Evolutionary conservation across 805 yeast species (phyloP).

Genomic region (Yamadazyma scolyti): DNA sequence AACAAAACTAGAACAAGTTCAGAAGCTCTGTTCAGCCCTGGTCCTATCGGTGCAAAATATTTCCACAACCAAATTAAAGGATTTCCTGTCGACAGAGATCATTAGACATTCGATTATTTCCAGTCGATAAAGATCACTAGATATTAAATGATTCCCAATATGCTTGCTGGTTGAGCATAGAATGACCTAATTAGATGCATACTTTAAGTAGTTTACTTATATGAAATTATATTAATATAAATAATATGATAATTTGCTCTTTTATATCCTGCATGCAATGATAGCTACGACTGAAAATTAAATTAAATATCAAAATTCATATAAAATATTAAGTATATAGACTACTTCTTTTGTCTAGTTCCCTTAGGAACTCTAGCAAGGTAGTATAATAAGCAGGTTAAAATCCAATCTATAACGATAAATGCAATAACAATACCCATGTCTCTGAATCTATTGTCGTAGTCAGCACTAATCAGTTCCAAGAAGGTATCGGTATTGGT

Average conservation of each 20-base stretch:
- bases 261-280: no score
- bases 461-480: slow-evolving; percentile 37
- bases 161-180: no score
- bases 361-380: slow-evolving; percentile 72
- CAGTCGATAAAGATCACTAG: neutral
- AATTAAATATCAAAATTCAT: no score
- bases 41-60: slow-evolving; percentile 6
- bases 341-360: slow-evolving; percentile 29
- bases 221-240: no score
- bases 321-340: no score
- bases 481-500: slow-evolving; percentile 57
- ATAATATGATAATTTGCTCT: no score
- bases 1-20: slow-evolving; percentile 4
- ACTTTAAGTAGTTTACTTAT: no score
- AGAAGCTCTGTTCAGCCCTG: neutral
- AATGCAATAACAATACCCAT: slow-evolving; percentile 47
- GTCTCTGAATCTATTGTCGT: slow-evolving; percentile 58
- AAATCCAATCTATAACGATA: slow-evolving; percentile 27
- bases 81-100: slow-evolving; percentile 7
- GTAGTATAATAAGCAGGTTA: slow-evolving; percentile 46
- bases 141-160: no score
- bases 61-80: slow-evolving; percentile 12
- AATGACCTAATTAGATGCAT: no score
- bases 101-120: no score
- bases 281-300: no score